Percentiles rank a stretch among this genome's conserved stretches.
Conservation (phyloP, 2,329 filamentous ascomycete genomes). For the Beauveria brongniartii region DNA sequence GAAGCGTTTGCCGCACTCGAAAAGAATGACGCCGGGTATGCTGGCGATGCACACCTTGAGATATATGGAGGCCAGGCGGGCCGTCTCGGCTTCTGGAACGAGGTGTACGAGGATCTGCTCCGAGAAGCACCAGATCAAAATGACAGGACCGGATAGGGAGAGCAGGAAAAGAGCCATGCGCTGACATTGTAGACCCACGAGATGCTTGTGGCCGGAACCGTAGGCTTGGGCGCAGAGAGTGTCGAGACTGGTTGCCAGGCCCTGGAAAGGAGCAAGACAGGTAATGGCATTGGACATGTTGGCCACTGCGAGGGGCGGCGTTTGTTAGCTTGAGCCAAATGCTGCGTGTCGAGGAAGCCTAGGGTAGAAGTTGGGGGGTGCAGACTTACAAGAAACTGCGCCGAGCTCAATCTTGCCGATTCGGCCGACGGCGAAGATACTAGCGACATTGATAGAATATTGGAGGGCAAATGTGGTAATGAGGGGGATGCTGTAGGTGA, state of each 20-base stretch:
- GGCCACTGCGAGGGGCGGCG: slow-evolving; percentile 21
- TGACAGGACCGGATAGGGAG: slow-evolving; percentile 63
- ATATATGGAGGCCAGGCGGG: slow-evolving; percentile 63
- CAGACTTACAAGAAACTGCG: slow-evolving; percentile 32
- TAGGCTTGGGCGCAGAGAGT: slow-evolving; percentile 92
- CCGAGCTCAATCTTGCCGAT: slow-evolving; percentile 56
- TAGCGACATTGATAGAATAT: slow-evolving; percentile 76
- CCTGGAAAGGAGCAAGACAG: slow-evolving; percentile 69
- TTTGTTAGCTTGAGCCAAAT: background rate
- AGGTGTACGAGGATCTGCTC: slow-evolving; percentile 51
- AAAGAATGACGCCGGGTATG: slow-evolving; percentile 67
- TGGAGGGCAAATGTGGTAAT: slow-evolving; percentile 69
- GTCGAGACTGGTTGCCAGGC: slow-evolving; percentile 83
- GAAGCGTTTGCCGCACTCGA: slow-evolving; percentile 72
- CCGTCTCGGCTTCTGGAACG: slow-evolving; percentile 47
- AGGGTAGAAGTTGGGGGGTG: background rate
- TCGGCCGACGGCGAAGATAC: slow-evolving; percentile 70
- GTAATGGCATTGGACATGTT: slow-evolving; percentile 77
- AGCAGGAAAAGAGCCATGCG: slow-evolving; percentile 74
- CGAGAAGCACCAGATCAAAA: slow-evolving; percentile 60
- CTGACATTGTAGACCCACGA: slow-evolving; percentile 78
- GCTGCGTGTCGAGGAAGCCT: background rate
- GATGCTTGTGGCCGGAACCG: slow-evolving; percentile 78
- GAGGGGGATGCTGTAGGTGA: slow-evolving; percentile 61
- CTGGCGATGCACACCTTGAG: slow-evolving; percentile 64